A percentile compares a stretch with the other conserved stretches of the same genome.
Conservation (phyloP, 2,329 filamentous ascomycete genomes). For the Cyphellophora europaea region DNA sequence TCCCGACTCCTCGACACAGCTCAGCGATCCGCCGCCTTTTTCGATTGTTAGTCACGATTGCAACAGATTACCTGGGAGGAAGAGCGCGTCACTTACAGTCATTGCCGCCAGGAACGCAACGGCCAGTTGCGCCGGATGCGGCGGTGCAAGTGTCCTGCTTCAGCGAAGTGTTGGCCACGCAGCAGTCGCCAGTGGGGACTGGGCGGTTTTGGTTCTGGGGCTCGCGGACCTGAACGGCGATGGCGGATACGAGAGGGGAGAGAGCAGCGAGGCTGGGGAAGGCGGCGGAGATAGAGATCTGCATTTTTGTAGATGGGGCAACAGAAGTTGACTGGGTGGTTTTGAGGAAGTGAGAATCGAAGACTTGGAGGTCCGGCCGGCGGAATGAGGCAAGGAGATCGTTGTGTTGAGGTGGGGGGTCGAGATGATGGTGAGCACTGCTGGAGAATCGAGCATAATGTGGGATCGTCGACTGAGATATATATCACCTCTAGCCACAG, state of each 20-base stretch:
- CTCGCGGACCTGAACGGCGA: conserved; percentile 1
- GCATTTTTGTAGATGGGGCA: too few species aligned
- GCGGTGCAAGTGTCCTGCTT: conserved; percentile 6
- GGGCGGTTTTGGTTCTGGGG: conserved; percentile 6
- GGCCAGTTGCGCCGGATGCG: background rate
- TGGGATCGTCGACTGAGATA: too few species aligned
- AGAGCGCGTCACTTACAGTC: conserved; percentile 1
- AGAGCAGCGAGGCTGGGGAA: conserved; percentile 3
- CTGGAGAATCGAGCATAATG: too few species aligned
- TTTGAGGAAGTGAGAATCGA: too few species aligned
- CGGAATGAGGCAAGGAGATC: too few species aligned
- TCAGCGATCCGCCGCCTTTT: conserved; percentile 3
- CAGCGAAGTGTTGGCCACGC: conserved; percentile 4
- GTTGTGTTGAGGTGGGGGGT: too few species aligned
- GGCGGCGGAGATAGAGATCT: background rate
- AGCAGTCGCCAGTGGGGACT: conserved; percentile 2
- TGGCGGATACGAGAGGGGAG: too few species aligned
- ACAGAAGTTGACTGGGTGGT: too few species aligned
- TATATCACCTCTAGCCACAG: too few species aligned
- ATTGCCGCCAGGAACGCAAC: conserved; percentile 4
- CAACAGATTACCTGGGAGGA: too few species aligned
- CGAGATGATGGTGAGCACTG: too few species aligned
- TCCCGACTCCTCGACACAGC: conserved; percentile 3
- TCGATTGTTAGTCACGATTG: conserved; percentile 1
- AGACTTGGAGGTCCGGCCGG: too few species aligned